phyloP scores from a whole-genome alignment of 768 basidiomycete genomes.

The Dacryopinax primogenitus region DNA sequence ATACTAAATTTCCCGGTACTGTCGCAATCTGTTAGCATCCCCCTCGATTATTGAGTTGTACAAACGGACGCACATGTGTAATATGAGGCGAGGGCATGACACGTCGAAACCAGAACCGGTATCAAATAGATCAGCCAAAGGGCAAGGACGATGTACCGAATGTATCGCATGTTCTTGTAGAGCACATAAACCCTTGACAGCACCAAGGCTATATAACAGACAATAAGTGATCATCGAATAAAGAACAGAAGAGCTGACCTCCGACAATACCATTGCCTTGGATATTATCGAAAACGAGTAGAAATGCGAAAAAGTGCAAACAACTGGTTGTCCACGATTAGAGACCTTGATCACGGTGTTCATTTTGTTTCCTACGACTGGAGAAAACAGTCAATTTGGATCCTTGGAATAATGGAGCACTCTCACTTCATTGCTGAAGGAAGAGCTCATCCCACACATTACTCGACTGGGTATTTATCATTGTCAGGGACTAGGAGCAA shows the following conservation, averaged over 20 bases:
- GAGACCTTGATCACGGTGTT: not conserved
- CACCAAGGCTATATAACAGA: not conserved
- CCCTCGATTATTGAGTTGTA: too few species aligned
- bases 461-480: too few species aligned
- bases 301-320: too few species aligned
- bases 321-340: too few species aligned
- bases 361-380: not conserved
- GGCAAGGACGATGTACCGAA: not conserved
- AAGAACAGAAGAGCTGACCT: too few species aligned
- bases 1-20: too few species aligned
- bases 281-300: not conserved
- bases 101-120: not conserved
- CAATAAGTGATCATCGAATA: too few species aligned
- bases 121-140: not conserved
- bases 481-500: not conserved
- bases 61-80: not conserved
- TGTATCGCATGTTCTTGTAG: not conserved
- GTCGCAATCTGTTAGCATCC: too few species aligned
- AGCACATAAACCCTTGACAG: not conserved
- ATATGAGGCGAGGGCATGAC: not conserved
- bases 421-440: not conserved
- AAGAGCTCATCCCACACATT: not conserved
- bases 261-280: not conserved
- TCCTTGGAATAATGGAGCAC: too few species aligned
- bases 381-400: not conserved